Evolutionary conservation across 164 flowering plant genomes (phyloP), one percentile per base, ranked within the genome.

Genomic region (Kingdonia uniflora): DNA sequence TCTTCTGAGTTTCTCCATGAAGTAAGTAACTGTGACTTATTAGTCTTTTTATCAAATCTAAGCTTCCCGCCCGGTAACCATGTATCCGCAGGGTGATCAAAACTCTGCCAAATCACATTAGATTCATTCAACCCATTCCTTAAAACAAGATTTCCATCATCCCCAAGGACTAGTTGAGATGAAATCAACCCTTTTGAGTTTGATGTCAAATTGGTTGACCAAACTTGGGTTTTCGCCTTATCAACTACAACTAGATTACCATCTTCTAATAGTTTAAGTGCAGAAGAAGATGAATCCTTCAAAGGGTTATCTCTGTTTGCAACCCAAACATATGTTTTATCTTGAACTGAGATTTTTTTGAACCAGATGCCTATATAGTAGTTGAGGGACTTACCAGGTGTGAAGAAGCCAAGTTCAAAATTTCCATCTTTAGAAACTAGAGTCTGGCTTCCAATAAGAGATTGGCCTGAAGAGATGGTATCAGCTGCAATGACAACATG

Each of bases 91-190:
- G 44, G 15, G 5, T 45, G 13, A 20, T 45, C 23, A 45, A 45
- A 45, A 21, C 49, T 45, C 22, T 16, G 23, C 23, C 49, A 45
- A 12, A 16, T 42, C 14, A 22, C 15, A 13, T 14, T 44, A 47
- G 67, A 46, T 16, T 44, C 13, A 29, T 65, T 50, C 2, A 21
- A 24, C 22, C 60, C 55, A 19, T 54, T 54, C 39, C 52, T 59
- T 58, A 65, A 33, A 41, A 65, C 72, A 51, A 72, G 65, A 53
- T 68, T 68, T 23, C 76, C 76, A 21, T 25, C 22, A 46, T 66
- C 66, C 0, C 39, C 37, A 43, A 68, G 55, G 20, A 54, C 56
- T 14, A 21, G 50, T 42, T 42, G 40, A 2, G 45, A 44, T 6
- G 63, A 29, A 54, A 20, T 58, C 19, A 44, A 13, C 6, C 35